phyloP scores from a whole-genome alignment of 139 green algal species.

The Edaphochlamys debaryana region DNA sequence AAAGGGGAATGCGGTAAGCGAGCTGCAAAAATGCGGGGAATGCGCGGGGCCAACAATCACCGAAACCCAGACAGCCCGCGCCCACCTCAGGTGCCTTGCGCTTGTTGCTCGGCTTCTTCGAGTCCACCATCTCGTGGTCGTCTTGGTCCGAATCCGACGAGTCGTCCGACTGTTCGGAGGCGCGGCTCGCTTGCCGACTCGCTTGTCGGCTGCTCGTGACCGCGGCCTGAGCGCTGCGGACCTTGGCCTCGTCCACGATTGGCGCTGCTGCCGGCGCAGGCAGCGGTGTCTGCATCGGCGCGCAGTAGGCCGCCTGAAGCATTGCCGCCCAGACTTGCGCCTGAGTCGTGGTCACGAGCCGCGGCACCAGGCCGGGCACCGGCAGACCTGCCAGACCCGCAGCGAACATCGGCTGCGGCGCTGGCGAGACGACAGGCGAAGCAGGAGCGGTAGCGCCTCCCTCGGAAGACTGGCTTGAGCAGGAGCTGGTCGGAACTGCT shows the following conservation, averaged over 20 bases:
- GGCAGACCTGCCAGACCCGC: background rate
- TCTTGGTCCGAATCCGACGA: conserved; percentile 8
- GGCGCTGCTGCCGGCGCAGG: background rate
- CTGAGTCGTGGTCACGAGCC: conserved; percentile 1
- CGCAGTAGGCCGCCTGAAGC: conserved; percentile 13
- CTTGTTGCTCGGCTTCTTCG: conserved; percentile 33
- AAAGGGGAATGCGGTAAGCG: background rate
- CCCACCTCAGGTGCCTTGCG: conserved; percentile 45
- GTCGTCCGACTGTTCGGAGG: conserved; percentile 5
- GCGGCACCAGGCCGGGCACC: background rate
- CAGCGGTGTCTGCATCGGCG: background rate
- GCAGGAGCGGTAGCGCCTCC: background rate
- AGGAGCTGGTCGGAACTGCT: background rate
- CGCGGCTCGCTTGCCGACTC: background rate
- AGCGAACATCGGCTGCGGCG: background rate
- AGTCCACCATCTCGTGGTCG: conserved; percentile 1
- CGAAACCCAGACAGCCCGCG: too few species aligned
- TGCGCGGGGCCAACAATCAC: background rate
- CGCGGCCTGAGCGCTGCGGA: conserved; percentile 13
- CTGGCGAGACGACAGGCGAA: background rate
- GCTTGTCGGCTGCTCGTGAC: conserved; percentile 16
- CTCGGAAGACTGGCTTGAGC: background rate
- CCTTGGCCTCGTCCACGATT: conserved; percentile 32
- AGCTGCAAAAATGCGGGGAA: background rate
- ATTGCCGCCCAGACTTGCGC: conserved; percentile 32